Conservation (phyloP, 331 rosid species). For the Telfairia occidentalis region DNA sequence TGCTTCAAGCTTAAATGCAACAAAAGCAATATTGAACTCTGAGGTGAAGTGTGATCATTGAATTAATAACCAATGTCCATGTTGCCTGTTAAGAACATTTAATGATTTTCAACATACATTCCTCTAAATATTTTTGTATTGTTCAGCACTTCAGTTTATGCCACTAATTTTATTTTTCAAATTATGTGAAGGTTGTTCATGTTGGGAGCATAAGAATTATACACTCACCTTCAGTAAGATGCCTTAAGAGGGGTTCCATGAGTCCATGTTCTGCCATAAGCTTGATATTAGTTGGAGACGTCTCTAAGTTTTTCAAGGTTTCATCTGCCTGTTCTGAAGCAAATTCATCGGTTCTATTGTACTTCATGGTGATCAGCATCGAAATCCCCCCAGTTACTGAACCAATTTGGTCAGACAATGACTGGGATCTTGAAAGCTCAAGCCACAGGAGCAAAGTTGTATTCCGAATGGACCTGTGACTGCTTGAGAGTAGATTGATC, state of each 20-base stretch:
- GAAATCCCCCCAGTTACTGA: constrained; percentile 27
- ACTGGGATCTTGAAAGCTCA: constrained; percentile 31
- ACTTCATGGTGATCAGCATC: constrained; percentile 26
- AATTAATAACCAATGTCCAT: background rate
- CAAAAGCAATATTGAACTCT: background rate
- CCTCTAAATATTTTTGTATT: background rate
- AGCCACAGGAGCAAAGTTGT: constrained; percentile 25
- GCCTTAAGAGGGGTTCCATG: constrained; percentile 30
- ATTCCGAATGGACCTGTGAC: constrained; percentile 21
- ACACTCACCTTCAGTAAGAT: constrained; percentile 26
- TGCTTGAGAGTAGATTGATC: constrained; percentile 25
- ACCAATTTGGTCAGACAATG: constrained; percentile 29
- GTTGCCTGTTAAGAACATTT: background rate
- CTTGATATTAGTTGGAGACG: constrained; percentile 24
- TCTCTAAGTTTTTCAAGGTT: constrained; percentile 32
- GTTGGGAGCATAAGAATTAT: background rate
- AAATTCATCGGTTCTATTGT: constrained; percentile 22
- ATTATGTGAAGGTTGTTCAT: background rate
- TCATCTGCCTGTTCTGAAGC: constrained; percentile 30
- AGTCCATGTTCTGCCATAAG: constrained; percentile 39
- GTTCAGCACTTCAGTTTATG: background rate
- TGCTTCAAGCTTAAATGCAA: background rate
- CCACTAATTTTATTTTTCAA: background rate
- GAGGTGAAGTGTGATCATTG: background rate
- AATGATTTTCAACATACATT: background rate